Conservation (phyloP, 371 early-diverging fungal species). For the Mucor saturninus region DNA sequence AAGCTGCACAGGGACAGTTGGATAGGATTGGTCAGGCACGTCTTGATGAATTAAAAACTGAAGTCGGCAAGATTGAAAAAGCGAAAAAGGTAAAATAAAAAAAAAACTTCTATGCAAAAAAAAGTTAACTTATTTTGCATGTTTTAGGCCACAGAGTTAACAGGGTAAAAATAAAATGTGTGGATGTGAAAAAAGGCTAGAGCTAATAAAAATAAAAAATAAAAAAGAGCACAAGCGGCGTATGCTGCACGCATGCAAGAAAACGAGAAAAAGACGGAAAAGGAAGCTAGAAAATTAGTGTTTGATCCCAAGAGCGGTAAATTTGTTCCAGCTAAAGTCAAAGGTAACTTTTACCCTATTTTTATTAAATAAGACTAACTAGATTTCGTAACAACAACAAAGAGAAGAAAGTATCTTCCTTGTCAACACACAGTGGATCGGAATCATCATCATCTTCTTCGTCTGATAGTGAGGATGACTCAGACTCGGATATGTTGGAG, state of each 20-base stretch:
- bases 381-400: no score
- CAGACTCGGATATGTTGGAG: conserved; percentile 8
- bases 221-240: conserved; percentile 43
- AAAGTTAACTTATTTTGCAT: background rate
- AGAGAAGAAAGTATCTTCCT: background rate
- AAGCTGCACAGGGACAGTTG: conserved; percentile 34
- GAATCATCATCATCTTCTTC: background rate
- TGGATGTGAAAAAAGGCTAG: background rate
- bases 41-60: conserved; percentile 48
- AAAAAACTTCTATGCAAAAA: background rate
- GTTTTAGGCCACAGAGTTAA: conserved; percentile 16
- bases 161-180: background rate
- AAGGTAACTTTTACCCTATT: conserved; percentile 25
- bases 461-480: conserved; percentile 11
- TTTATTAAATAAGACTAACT: no score
- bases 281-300: conserved; percentile 44
- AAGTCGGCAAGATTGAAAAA: conserved; percentile 52
- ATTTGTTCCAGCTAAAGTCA: conserved; percentile 51
- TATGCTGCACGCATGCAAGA: conserved; percentile 44
- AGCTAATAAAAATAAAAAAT: background rate
- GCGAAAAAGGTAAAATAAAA: conserved; percentile 50
- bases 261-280: conserved; percentile 37
- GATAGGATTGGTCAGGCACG: conserved; percentile 56
- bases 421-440: background rate
- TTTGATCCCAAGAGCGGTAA: conserved; percentile 50